Base-by-base conservation (phyloP, 2,329 filamentous ascomycete genomes). In the Diaporthe capsici region DNA sequence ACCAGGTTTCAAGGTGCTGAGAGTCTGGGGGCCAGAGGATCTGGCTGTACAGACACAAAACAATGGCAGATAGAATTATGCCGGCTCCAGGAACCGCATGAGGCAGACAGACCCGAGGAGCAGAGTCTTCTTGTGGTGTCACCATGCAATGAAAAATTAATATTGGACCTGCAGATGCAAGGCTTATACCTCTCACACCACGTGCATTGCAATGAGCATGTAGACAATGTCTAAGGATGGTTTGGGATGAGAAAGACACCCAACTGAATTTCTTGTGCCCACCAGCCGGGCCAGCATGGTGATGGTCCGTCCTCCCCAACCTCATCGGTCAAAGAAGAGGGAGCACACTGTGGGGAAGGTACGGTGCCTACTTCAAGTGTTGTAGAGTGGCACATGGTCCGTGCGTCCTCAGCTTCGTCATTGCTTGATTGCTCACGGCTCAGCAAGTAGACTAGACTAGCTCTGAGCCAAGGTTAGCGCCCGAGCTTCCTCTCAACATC, bases 401-500 rank as follows among this genome's bases (percentile, higher is more conserved):
- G 65, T 70, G 65, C 65, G 34, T 31, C 17, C 49, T 70, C 65
- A 55, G 65, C 65, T 70, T 70, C 65, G 65, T 70, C 65, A 70
- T 70, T 70, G 65, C 65, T 68, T 65, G 60, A n/a, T 42, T 51
- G 22, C 65, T 42, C 37, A 8, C 65, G 49, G 65, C 65, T 70
- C 65, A 55, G 22, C 42, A 49, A 34, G 42, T 31, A 34, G 60
- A 31, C 65, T 53, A 55, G 49, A 25, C 63, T 68, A 68, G 63
- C 63, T 68, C 47, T 53, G 31, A 12, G 65, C 65, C 65, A 70
- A 70, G 65, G 34, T 28, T 70, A 55, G 47, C 28, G 25, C 22
- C 65, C 34, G 65, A 70, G 65, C 65, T 70, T 70, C 49, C 65
- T 31, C 65, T 55, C 47, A 70, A 70, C 65, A 70, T 70, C 65